These are phyloP conservation scores for Paecilomyces variotii DNA, from an alignment of 2,329 filamentous ascomycete species.

Conservation along the genomic window DNA sequence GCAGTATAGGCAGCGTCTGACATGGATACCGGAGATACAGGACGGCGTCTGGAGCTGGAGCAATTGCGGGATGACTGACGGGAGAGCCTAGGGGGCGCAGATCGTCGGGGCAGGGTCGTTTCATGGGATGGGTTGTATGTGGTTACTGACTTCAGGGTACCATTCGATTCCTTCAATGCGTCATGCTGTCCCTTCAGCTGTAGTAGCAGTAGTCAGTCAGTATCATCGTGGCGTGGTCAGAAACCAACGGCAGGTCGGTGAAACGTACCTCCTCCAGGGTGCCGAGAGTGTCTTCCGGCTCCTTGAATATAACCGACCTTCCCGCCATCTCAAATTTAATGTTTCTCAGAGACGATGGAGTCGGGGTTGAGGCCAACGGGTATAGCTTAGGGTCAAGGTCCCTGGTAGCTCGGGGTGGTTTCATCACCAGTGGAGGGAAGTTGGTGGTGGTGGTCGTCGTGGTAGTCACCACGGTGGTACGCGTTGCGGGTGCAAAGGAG, in stretches of 20 bases:
- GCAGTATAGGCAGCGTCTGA: slow-evolving; percentile 46
- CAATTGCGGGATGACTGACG: slow-evolving; percentile 16
- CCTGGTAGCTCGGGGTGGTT: slow-evolving; percentile 60
- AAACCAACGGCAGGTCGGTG: slow-evolving; percentile 5
- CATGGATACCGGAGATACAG: slow-evolving; percentile 46
- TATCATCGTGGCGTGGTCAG: not conserved
- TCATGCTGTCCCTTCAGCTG: not conserved
- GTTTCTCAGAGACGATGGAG: slow-evolving; percentile 67
- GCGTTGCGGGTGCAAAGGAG: slow-evolving; percentile 55
- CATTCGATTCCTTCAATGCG: slow-evolving; percentile 39
- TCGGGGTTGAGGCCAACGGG: slow-evolving; percentile 74
- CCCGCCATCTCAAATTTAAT: slow-evolving; percentile 67
- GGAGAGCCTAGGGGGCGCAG: slow-evolving; percentile 14
- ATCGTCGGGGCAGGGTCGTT: slow-evolving; percentile 19
- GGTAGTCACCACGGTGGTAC: slow-evolving; percentile 69
- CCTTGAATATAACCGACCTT: slow-evolving; percentile 53
- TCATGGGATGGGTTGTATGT: slow-evolving; percentile 36
- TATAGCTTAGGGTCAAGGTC: slow-evolving; percentile 82
- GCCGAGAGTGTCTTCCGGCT: slow-evolving; percentile 50
- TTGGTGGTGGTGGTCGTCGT: slow-evolving; percentile 78
- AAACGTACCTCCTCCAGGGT: slow-evolving; percentile 47
- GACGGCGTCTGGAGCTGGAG: slow-evolving; percentile 37
- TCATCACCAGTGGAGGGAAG: slow-evolving; percentile 77
- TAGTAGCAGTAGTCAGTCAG: not conserved
- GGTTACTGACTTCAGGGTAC: slow-evolving; percentile 39